Percentiles rank a stretch among this genome's conserved stretches.
Conservation (phyloP, 73 alveolate species). For the Paramecium sexaurelia region DNA sequence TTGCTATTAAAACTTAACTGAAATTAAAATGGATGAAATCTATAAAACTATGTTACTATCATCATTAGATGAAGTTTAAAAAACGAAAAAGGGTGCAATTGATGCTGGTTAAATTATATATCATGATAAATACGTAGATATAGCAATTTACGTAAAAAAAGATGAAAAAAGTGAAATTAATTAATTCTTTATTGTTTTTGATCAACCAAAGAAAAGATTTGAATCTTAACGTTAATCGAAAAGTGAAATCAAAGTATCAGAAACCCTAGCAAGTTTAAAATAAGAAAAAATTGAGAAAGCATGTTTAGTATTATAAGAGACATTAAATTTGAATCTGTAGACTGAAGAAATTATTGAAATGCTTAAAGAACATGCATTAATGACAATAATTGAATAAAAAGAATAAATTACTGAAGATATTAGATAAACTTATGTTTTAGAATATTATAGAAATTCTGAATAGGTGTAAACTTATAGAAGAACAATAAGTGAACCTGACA, state of each 20-base stretch:
- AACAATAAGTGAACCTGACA: background rate
- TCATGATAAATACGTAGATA: background rate
- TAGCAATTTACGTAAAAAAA: slow-evolving; percentile 33
- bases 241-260: background rate
- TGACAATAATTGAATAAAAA: background rate
- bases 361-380: slow-evolving; percentile 4
- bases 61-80: background rate
- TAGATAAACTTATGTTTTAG: slow-evolving; percentile 3
- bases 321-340: background rate
- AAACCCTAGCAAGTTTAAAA: slow-evolving; percentile 9
- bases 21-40: background rate
- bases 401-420: slow-evolving; percentile 32
- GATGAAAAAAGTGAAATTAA: slow-evolving; percentile 12
- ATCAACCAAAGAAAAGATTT: slow-evolving; percentile 13
- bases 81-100: background rate
- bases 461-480: background rate
- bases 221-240: slow-evolving; percentile 17
- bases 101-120: slow-evolving; percentile 9
- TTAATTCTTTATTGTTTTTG: slow-evolving; percentile 36
- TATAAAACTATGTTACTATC: background rate
- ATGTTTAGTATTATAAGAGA: background rate
- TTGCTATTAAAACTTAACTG: background rate
- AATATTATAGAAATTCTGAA: background rate
- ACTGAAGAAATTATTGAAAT: slow-evolving; percentile 8
- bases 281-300: slow-evolving; percentile 51